Percentiles rank a stretch among this genome's conserved stretches.
These are phyloP conservation scores for Geotrichum aggregatum DNA, from an alignment of 1,139 yeast species.

Conservation along the genomic window DNA sequence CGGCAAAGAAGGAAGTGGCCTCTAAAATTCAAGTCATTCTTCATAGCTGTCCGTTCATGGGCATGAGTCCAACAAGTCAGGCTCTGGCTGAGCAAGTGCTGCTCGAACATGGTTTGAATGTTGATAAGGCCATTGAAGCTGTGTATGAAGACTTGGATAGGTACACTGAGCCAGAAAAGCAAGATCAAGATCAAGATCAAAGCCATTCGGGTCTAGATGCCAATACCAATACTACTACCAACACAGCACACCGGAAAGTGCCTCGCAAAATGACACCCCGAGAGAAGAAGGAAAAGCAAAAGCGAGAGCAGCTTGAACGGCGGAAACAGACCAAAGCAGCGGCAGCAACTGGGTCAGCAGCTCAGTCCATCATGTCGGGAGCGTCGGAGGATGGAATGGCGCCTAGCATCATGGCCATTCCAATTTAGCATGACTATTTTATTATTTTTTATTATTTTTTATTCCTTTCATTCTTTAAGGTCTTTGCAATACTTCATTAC, in stretches of 20 bases:
- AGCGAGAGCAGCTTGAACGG: slow-evolving; percentile 33
- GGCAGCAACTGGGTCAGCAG: no score
- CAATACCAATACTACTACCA: not conserved
- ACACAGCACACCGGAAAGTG: slow-evolving; percentile 12
- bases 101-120: not conserved
- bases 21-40: slow-evolving; percentile 6
- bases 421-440: not conserved
- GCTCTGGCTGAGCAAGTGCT: not conserved
- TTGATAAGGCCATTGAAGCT: slow-evolving; percentile 5
- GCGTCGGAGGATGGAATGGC: not conserved
- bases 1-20: not conserved
- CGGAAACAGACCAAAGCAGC: slow-evolving; percentile 16
- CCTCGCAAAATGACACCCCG: slow-evolving; percentile 30
- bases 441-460: no score
- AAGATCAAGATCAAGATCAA: not conserved
- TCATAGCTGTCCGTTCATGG: slow-evolving; percentile 6
- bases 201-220: not conserved
- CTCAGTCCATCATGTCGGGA: not conserved
- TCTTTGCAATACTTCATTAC: no score
- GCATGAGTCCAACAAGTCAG: not conserved
- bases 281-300: slow-evolving; percentile 36
- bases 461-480: not conserved
- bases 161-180: not conserved
- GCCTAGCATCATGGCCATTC: slow-evolving; percentile 3
- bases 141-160: slow-evolving; percentile 1